phyloP scores from a whole-genome alignment of 441 rosid genomes.

The Melastoma candidum region DNA sequence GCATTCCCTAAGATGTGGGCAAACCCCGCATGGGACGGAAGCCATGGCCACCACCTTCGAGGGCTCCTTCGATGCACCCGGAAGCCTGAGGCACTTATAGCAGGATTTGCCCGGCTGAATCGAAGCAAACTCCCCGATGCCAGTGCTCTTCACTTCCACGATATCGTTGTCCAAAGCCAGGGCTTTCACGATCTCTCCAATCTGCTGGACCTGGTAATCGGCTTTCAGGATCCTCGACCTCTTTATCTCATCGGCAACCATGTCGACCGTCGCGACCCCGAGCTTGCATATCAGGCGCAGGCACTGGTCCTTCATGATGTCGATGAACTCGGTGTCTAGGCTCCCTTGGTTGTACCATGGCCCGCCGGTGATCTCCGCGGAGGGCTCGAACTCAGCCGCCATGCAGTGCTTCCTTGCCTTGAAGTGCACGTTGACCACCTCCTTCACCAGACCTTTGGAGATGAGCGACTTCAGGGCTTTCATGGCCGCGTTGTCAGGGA shows the following conservation, averaged over 20 bases:
- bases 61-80: constrained; percentile 18
- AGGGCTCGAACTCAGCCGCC: constrained; percentile 57
- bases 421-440: constrained; percentile 44
- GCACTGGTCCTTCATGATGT: constrained; percentile 29
- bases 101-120: constrained; percentile 42
- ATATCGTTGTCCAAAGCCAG: constrained; percentile 57
- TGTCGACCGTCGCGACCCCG: constrained; percentile 44
- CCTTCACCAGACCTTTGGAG: constrained; percentile 44
- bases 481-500: constrained; percentile 24
- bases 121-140: constrained; percentile 39
- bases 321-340: constrained; percentile 41
- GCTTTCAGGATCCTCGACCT: constrained; percentile 19
- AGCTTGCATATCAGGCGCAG: constrained; percentile 19
- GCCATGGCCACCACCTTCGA: constrained; percentile 40
- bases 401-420: constrained; percentile 45
- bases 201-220: constrained; percentile 29
- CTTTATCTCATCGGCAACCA: constrained; percentile 20
- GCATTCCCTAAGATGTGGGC: constrained; percentile 51
- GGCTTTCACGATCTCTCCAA: constrained; percentile 47
- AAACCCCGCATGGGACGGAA: constrained; percentile 76
- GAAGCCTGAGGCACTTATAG: constrained; percentile 26
- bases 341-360: constrained; percentile 61
- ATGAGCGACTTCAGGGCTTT: constrained; percentile 37
- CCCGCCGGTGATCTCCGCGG: constrained; percentile 65
- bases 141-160: constrained; percentile 52